Conservation (phyloP, 257 asterid genomes). For the Rubia yunnanensis region DNA sequence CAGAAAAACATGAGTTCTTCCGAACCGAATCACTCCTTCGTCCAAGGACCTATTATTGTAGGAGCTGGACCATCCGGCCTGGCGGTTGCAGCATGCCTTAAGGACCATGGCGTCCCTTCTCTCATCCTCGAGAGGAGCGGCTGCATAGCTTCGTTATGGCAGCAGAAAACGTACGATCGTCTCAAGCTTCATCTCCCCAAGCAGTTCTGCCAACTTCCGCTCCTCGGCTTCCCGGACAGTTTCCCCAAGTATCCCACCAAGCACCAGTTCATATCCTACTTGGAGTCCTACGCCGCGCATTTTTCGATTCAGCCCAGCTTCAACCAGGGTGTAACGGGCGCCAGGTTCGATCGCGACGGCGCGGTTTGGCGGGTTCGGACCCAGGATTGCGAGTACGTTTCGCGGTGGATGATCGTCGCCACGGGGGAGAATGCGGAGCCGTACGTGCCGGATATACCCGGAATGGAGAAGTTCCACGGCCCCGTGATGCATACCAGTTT, state of each 20-base stretch:
- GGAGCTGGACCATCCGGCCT: slow-evolving; percentile 97
- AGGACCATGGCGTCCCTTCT: slow-evolving; percentile 47
- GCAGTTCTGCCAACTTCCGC: slow-evolving; percentile 67
- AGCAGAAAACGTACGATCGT: slow-evolving; percentile 60
- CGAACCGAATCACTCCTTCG: slow-evolving; percentile 15
- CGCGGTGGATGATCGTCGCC: slow-evolving; percentile 67
- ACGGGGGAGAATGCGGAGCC: slow-evolving; percentile 92
- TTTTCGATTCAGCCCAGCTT: slow-evolving; percentile 47
- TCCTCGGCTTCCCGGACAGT: slow-evolving; percentile 37
- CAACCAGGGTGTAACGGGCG: slow-evolving; percentile 33
- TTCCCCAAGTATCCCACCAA: slow-evolving; percentile 78
- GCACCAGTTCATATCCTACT: slow-evolving; percentile 58
- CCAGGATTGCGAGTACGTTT: slow-evolving; percentile 21
- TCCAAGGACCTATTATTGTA: slow-evolving; percentile 59
- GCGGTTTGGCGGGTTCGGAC: slow-evolving; percentile 56
- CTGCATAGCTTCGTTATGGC: slow-evolving; percentile 84
- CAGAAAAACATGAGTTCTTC: slow-evolving; percentile 32
- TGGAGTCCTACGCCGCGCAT: slow-evolving; percentile 50
- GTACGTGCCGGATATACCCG: slow-evolving; percentile 48
- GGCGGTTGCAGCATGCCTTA: slow-evolving; percentile 83
- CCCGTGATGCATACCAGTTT: slow-evolving; percentile 49
- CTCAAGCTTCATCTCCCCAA: slow-evolving; percentile 80
- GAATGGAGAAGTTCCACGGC: slow-evolving; percentile 49
- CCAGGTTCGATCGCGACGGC: slow-evolving; percentile 27
- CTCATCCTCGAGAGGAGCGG: slow-evolving; percentile 61